Conservation (phyloP, 768 basidiomycete genomes). For the Hericium erinaceus region DNA sequence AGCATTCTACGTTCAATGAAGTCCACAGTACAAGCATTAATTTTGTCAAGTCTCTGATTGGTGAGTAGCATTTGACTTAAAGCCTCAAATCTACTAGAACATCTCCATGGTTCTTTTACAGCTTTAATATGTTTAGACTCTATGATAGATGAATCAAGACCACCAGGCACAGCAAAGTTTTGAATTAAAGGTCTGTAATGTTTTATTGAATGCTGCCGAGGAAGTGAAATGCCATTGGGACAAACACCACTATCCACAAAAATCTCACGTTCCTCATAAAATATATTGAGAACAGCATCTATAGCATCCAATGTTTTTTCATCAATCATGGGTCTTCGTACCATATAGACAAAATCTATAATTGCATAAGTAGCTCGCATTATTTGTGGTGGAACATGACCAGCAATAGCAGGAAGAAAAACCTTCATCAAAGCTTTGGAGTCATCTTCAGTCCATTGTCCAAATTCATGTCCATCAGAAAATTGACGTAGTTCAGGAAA, state of each 20-base stretch:
- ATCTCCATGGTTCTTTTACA: background rate
- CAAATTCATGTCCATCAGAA: conserved; percentile 6
- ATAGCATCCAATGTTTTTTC: too few relatives aligned
- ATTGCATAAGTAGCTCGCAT: too few relatives aligned
- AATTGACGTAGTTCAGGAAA: conserved; percentile 7
- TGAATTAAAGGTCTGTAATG: conserved; percentile 17
- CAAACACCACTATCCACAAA: conserved; percentile 14
- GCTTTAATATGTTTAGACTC: background rate
- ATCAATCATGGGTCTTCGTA: too few relatives aligned
- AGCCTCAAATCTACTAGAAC: background rate
- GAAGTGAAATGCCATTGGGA: conserved; percentile 15
- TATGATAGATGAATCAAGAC: background rate
- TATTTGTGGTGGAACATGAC: too few relatives aligned
- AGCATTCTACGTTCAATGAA: background rate
- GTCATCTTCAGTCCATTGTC: too few relatives aligned
- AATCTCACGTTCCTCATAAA: conserved; percentile 8
- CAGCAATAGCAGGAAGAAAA: too few relatives aligned
- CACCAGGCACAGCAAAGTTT: conserved; percentile 1
- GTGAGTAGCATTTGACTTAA: background rate
- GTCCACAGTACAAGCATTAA: background rate
- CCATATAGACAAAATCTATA: too few relatives aligned
- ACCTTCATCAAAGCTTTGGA: too few relatives aligned
- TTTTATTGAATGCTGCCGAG: conserved; percentile 18
- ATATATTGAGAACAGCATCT: conserved; percentile 6
- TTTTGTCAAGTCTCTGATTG: background rate